These are phyloP conservation scores for Naganishia kalamii DNA, from an alignment of 768 basidiomycete species.

Conservation along the genomic window DNA sequence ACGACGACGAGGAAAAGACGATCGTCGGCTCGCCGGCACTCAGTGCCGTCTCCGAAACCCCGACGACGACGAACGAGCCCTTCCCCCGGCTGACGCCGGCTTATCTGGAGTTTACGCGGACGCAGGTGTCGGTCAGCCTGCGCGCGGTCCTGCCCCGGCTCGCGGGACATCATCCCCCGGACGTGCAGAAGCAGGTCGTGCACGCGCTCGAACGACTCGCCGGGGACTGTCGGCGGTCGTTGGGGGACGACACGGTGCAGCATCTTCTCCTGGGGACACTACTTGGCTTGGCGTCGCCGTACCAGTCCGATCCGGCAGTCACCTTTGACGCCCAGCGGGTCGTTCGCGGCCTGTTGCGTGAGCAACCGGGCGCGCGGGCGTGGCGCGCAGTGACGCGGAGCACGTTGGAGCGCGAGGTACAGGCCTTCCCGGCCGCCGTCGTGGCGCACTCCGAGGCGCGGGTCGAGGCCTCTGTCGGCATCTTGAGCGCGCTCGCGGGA, in stretches of 20 bases:
- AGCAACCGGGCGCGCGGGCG: background rate
- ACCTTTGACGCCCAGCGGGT: background rate
- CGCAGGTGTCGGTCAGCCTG: constrained; percentile 76
- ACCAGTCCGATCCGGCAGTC: background rate
- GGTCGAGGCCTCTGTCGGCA: background rate
- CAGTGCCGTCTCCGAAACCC: background rate
- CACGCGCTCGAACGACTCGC: constrained; percentile 24
- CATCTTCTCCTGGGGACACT: constrained; percentile 66
- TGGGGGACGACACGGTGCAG: constrained; percentile 55
- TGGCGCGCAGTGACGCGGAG: background rate
- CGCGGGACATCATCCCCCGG: constrained; percentile 32
- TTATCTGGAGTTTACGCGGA: constrained; percentile 74
- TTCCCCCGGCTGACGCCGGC: constrained; percentile 56
- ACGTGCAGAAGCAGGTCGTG: constrained; percentile 25
- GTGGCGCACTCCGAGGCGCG: constrained; percentile 19
- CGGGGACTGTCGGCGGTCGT: constrained; percentile 40
- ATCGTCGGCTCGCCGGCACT: constrained; percentile 29
- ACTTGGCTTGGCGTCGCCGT: constrained; percentile 53
- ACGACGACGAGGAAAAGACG: constrained; percentile 63
- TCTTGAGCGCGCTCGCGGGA: constrained; percentile 20
- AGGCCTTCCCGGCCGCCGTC: constrained; percentile 15
- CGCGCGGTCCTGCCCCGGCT: constrained; percentile 64
- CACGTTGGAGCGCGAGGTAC: background rate
- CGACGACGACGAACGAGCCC: constrained; percentile 11
- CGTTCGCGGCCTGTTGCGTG: background rate